phyloP scores from a whole-genome alignment of 371 early-diverging fungal genomes.

The Sporodiniella umbellata region DNA sequence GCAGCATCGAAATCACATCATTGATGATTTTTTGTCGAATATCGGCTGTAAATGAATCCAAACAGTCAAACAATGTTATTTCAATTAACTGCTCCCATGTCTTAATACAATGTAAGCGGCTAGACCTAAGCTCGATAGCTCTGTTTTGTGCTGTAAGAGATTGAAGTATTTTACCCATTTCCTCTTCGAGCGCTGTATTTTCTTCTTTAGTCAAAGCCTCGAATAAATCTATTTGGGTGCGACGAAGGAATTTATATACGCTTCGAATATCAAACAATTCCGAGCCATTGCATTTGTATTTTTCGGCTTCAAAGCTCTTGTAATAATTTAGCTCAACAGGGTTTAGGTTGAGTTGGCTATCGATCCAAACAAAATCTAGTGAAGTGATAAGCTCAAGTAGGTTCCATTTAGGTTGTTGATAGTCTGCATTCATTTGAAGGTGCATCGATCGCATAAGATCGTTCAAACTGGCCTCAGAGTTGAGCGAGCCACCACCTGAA shows the following conservation, averaged over 20 bases:
- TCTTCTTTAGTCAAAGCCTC: slow-evolving; percentile 25
- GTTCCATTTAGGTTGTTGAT: slow-evolving; percentile 48
- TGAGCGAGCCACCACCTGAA: slow-evolving; percentile 8
- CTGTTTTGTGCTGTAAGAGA: slow-evolving; percentile 58
- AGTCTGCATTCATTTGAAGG: background rate
- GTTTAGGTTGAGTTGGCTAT: slow-evolving; percentile 4
- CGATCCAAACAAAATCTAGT: slow-evolving; percentile 46
- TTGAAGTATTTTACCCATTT: slow-evolving; percentile 44
- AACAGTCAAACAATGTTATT: slow-evolving; percentile 57
- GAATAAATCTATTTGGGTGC: slow-evolving; percentile 35
- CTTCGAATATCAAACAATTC: slow-evolving; percentile 61
- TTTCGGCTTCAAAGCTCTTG: slow-evolving; percentile 14
- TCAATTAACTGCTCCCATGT: slow-evolving; percentile 76
- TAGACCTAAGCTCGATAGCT: slow-evolving; percentile 51
- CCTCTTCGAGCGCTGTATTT: slow-evolving; percentile 39
- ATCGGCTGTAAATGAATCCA: slow-evolving; percentile 57
- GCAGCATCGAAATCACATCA: slow-evolving; percentile 54
- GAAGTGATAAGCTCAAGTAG: slow-evolving; percentile 49
- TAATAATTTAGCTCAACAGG: slow-evolving; percentile 3
- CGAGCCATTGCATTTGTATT: slow-evolving; percentile 4
- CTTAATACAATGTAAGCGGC: slow-evolving; percentile 52
- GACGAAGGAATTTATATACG: slow-evolving; percentile 30
- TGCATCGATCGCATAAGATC: background rate
- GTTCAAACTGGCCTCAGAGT: background rate
- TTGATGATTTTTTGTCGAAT: slow-evolving; percentile 56